Base-by-base conservation (phyloP, 2,329 filamentous ascomycete genomes). In the Exophiala sideris region DNA sequence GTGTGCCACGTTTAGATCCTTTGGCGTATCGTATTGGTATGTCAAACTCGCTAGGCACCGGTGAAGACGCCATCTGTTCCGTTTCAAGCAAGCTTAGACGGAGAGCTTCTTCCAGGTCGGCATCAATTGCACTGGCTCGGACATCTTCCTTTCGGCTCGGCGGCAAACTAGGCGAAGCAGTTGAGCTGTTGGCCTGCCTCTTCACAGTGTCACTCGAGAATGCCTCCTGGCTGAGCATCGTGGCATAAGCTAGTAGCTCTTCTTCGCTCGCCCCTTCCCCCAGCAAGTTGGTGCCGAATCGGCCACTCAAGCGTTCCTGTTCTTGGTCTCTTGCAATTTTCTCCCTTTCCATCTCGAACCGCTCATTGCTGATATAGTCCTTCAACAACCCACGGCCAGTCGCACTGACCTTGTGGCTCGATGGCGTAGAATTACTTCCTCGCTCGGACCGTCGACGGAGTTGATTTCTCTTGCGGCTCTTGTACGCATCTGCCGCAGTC, bases 291-390 rank as follows among this genome's bases (percentile, higher is more conserved):
- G 94, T 83, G 5, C 94, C 94, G 65, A 96, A 99, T 34, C 92
- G 84, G 29, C 83, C 85, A 34, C 83, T 86, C 21, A 97, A 76
- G 20, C 85, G 84, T 12, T 84, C 80, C 50, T 83, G 78, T 65
- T 95, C 86, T 52, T 85, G 85, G 20, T 79, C 78, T 36, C 83
- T 81, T 40, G 83, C 79, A 32, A 85, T 75, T 62, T 86, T 84
- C 65, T 95, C 89, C 7, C 80, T 80, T 51, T 87, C 85, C 51
- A 96, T 79, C 68, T 96, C 91, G 40, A 84, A 79, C 61, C 87
- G 82, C 69, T 97, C 92, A n/a, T 88, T 87, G 38, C 85, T 85
- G 58, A 97, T 97, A 66, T 91, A 91, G 59, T 87, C 86, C 55
- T 85, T 83, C 34, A 96, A 77, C 20, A 87, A 85, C 14, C 83